Evolutionary conservation across 2,329 filamentous ascomycete species (phyloP).

Genomic region (Aspergillus chevalieri): DNA sequence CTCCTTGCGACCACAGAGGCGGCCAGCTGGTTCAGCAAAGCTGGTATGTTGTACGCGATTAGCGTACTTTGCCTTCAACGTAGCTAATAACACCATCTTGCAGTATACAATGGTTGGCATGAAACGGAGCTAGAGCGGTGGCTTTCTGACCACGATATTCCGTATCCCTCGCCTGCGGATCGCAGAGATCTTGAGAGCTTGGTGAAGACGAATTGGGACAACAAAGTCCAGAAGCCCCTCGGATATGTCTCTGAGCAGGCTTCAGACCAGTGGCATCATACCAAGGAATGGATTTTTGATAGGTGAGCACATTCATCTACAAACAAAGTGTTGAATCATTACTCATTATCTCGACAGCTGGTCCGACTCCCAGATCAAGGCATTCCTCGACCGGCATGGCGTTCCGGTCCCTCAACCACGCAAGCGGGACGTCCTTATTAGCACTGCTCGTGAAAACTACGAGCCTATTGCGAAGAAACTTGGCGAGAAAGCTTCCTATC

Average conservation of each 20-base stretch:
- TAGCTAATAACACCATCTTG: constrained; percentile 2
- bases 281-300: constrained; percentile 90
- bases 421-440: constrained; percentile 73
- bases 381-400: constrained; percentile 80
- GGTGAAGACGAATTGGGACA: constrained; percentile 86
- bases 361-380: constrained; percentile 88
- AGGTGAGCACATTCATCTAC: constrained; percentile 42
- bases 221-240: constrained; percentile 64
- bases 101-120: constrained; percentile 98
- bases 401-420: constrained; percentile 85
- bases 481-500: constrained; percentile 76
- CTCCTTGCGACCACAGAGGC: constrained; percentile 63
- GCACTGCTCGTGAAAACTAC: constrained; percentile 73
- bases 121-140: constrained; percentile 95
- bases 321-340: constrained; percentile 1
- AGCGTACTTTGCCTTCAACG: neutral
- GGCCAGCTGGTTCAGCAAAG: constrained; percentile 79
- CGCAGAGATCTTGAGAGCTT: constrained; percentile 89
- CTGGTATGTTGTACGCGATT: constrained; percentile 50
- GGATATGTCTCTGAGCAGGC: constrained; percentile 73
- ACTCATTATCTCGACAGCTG: constrained; percentile 55
- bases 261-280: constrained; percentile 62
- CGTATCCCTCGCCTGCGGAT: constrained; percentile 83
- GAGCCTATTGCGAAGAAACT: constrained; percentile 67
- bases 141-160: constrained; percentile 86